Evolutionary conservation across 176 grass and related monocot genomes (phyloP).

Genomic region (Ensete ventricosum): DNA sequence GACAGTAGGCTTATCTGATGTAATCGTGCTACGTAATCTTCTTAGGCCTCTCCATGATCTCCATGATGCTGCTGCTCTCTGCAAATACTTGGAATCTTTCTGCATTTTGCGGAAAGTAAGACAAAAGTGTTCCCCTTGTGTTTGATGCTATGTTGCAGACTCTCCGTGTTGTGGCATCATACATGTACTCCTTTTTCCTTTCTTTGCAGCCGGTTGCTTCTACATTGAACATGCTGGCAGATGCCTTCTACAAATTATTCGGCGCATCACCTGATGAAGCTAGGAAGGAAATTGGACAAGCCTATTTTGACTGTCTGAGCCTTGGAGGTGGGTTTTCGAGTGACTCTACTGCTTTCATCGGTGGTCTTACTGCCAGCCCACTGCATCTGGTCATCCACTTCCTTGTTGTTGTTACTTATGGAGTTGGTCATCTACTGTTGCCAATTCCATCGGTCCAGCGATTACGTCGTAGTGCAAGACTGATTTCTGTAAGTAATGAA

Average conservation of each 20-base stretch:
- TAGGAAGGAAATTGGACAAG: slow-evolving; percentile 78
- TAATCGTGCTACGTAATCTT: slow-evolving; percentile 66
- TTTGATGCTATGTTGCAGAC: background rate
- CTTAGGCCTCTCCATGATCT: slow-evolving; percentile 79
- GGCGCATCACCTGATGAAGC: slow-evolving; percentile 72
- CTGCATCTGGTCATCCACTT: slow-evolving; percentile 77
- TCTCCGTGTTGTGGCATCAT: no score
- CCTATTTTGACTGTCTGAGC: slow-evolving; percentile 87
- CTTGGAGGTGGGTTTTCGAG: slow-evolving; percentile 72
- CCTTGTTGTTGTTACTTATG: slow-evolving; percentile 81
- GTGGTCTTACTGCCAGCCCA: slow-evolving; percentile 75
- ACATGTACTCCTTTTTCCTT: background rate
- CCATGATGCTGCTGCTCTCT: slow-evolving; percentile 61
- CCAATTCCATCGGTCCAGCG: slow-evolving; percentile 70
- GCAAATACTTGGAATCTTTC: slow-evolving; percentile 88
- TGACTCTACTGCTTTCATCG: slow-evolving; percentile 67
- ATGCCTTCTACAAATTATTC: slow-evolving; percentile 87
- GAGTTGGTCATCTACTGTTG: slow-evolving; percentile 70
- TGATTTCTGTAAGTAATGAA: slow-evolving; percentile 67
- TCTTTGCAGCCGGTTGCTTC: slow-evolving; percentile 78
- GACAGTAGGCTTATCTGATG: slow-evolving; percentile 86
- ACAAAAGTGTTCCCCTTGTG: background rate
- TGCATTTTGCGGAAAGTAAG: slow-evolving; percentile 81
- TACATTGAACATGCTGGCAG: slow-evolving; percentile 86
- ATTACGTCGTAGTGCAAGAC: slow-evolving; percentile 57